Conservation (phyloP, 208 protist species). For the Acanthamoeba comandoni region DNA sequence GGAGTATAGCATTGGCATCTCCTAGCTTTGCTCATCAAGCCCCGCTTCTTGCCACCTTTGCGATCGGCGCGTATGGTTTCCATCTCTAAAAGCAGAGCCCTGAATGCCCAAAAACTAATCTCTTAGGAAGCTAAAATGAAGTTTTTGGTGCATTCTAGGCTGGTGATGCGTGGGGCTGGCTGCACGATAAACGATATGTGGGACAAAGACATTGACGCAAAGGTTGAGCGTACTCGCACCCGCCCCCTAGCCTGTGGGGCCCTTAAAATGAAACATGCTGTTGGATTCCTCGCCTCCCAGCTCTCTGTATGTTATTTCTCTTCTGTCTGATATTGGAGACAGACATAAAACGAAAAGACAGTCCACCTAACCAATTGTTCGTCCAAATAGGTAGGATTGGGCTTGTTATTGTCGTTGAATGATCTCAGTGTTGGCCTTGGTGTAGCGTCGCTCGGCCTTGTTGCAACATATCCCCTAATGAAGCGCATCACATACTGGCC, state of each 20-base stretch:
- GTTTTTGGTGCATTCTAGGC: constrained; percentile 81
- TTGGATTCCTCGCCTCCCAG: constrained; percentile 85
- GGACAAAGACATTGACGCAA: constrained; percentile 89
- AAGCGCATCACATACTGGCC: constrained; percentile 91
- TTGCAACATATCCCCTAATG: constrained; percentile 89
- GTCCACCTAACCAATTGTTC: too few relatives aligned
- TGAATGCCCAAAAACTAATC: background rate
- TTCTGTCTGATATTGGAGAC: constrained; percentile 64
- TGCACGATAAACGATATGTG: constrained; percentile 92
- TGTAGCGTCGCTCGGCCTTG: constrained; percentile 85
- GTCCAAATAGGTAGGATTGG: background rate
- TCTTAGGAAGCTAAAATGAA: background rate
- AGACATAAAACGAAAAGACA: too few relatives aligned
- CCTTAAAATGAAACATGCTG: constrained; percentile 78
- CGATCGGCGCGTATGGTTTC: constrained; percentile 26
- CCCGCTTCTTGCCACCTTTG: constrained; percentile 77
- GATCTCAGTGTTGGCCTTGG: constrained; percentile 80
- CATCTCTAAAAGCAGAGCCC: background rate
- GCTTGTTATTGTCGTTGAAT: constrained; percentile 28
- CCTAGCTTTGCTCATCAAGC: constrained; percentile 52
- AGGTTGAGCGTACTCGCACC: constrained; percentile 68
- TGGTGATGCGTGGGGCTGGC: constrained; percentile 91
- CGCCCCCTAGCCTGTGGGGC: constrained; percentile 88
- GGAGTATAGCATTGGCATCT: constrained; percentile 81
- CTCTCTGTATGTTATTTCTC: constrained; percentile 83